Base-by-base conservation (phyloP, 1,139 yeast genomes). In the Yamadazyma atlantica region DNA sequence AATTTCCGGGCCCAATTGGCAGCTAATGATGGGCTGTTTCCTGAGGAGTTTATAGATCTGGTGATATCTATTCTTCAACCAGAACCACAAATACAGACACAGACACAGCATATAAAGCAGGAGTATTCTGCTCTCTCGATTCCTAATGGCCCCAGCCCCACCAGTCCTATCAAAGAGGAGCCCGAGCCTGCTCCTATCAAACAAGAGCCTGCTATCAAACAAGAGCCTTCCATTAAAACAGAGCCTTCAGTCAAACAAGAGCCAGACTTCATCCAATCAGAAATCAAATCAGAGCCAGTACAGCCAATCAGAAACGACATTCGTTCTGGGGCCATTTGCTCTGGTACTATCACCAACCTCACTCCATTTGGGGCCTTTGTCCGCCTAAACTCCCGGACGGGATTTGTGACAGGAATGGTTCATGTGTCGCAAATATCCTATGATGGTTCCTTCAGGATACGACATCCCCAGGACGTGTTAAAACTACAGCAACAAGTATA, bases 341-440 rank as follows among this genome's bases (percentile, higher is more conserved):
- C 58, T 29, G 97, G 95, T 0, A 60, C 50, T 17, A 84, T 90
- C 1, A 68, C 69, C 30, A 77, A 76, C 34, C 54, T 86, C 4
- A 78, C 81, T 16, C 59, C 74, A 2, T 90, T 79, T 59, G 97
- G 98, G 0, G 95, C 89, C 1, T 90, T 92, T 55, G 77, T 89
- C 0, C 66, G 31, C 42, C 55, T 53, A 44, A 60, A 32, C 10
- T 3, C 30, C 21, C n/a, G n/a, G n/a, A n/a, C n/a, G n/a, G n/a
- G n/a, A n/a, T 14, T 21, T 46, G 55, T 27, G 28, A 58, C 62
- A 29, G 96, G 95, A 0, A 64, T 90, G 19, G 82, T 92, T 32
- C 97, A 90, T 55, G 73, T 86, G 0, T 85, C 96, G 0, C 82
- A 82, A 34, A 68, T 88, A 16, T 69, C 82, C 37, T 62, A 53